A percentile compares a stretch with the other conserved stretches of the same genome.
Conservation (phyloP, 2,329 filamentous ascomycete species). For the Salinomyces thailandicus region DNA sequence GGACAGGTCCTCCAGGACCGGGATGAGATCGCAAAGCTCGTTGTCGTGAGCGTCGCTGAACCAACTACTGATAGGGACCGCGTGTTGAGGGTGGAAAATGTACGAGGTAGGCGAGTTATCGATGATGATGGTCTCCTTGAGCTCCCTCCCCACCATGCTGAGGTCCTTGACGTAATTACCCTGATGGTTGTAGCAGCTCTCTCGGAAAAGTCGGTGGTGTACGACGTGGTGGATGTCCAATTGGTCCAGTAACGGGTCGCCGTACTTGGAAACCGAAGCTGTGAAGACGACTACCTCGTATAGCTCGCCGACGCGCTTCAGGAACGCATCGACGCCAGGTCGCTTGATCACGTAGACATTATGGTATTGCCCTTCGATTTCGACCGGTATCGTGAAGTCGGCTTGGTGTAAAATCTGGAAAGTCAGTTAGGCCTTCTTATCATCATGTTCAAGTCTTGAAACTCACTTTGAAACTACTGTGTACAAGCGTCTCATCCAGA, state of each 20-base stretch:
- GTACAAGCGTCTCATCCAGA: slow-evolving; percentile 90
- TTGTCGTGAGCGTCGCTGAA: slow-evolving; percentile 99
- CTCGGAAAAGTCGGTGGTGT: slow-evolving; percentile 89
- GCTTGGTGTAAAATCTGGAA: slow-evolving; percentile 86
- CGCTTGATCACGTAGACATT: slow-evolving; percentile 99
- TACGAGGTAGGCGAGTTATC: slow-evolving; percentile 99
- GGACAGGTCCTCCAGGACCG: slow-evolving; percentile 93
- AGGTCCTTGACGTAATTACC: slow-evolving; percentile 99
- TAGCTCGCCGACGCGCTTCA: slow-evolving; percentile 94
- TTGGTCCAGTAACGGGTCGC: slow-evolving; percentile 89
- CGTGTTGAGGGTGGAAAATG: slow-evolving; percentile 98
- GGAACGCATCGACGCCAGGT: slow-evolving; percentile 96
- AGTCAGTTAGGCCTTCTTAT: neutral
- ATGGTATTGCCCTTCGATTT: slow-evolving; percentile 97
- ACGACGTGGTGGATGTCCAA: slow-evolving; percentile 95
- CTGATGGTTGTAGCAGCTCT: slow-evolving; percentile 98
- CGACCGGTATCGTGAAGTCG: slow-evolving; percentile 96
- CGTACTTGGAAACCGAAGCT: slow-evolving; percentile 97
- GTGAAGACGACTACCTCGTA: slow-evolving; percentile 99
- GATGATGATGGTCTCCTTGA: slow-evolving; percentile 97
- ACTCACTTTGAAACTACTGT: slow-evolving; percentile 94
- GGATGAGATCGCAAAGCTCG: slow-evolving; percentile 92
- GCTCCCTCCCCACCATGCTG: slow-evolving; percentile 88
- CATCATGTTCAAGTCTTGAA: neutral
- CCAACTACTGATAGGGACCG: slow-evolving; percentile 98